phyloP scores from a whole-genome alignment of 768 basidiomycete species.

The Podaxis rugospora region DNA sequence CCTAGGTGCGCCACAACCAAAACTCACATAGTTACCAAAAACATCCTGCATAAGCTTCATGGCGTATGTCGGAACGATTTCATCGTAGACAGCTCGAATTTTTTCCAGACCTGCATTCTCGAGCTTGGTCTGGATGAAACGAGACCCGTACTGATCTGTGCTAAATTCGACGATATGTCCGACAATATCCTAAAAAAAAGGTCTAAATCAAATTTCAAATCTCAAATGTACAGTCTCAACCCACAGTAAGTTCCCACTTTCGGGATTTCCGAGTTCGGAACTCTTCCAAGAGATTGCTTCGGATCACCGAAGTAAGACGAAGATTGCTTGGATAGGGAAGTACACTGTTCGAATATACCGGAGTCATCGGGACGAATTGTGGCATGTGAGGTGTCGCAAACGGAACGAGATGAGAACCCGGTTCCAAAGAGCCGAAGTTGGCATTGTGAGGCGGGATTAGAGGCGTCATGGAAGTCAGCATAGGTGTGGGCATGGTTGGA shows the following conservation, averaged over 20 bases:
- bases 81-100: conserved; percentile 70
- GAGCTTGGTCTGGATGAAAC: conserved; percentile 90
- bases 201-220: background rate
- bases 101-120: conserved; percentile 37
- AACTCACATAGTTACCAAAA: conserved; percentile 90
- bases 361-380: conserved; percentile 4
- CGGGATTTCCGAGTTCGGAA: conserved; percentile 77
- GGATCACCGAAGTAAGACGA: conserved; percentile 3
- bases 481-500: conserved; percentile 1
- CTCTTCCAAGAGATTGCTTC: conserved; percentile 58
- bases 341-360: conserved; percentile 2
- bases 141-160: conserved; percentile 95
- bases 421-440: conserved; percentile 33
- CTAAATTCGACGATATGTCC: conserved; percentile 90
- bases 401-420: conserved; percentile 1
- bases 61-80: conserved; percentile 76
- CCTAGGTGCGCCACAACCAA: conserved; percentile 6
- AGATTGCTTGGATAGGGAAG: background rate
- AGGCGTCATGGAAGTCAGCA: conserved; percentile 6
- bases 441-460: conserved; percentile 24
- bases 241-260: conserved; percentile 80
- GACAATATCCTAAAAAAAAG: conserved; percentile 63
- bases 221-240: conserved; percentile 5
- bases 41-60: conserved; percentile 84
- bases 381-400: conserved; percentile 1